A percentile compares a stretch with the other conserved stretches of the same genome.
Conservation (phyloP, 225 moss, liverwort and hornwort genomes). For the Marchantia polymorpha region DNA sequence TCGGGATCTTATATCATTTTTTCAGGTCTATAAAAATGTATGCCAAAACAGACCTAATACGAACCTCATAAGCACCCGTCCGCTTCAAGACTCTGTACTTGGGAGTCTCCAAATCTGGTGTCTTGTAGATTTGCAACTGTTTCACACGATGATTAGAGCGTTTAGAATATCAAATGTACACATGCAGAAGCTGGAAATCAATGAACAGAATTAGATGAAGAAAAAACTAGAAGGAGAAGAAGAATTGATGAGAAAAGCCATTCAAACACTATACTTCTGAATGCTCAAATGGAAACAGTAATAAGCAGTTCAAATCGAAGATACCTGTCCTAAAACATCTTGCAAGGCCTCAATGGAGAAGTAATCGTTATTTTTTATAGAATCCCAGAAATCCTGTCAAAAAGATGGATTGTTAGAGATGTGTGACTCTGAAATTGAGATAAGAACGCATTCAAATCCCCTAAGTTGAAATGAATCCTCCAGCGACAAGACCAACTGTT, state of each 20-base stretch:
- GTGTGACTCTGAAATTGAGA: too few species aligned
- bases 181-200: too few species aligned
- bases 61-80: slow-evolving; percentile 73
- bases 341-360: slow-evolving; percentile 77
- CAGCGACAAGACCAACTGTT: too few species aligned
- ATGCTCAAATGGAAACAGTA: not conserved
- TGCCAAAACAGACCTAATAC: not conserved
- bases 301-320: not conserved
- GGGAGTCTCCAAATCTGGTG: slow-evolving; percentile 88
- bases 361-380: slow-evolving; percentile 82
- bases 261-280: too few species aligned
- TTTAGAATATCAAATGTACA: too few species aligned
- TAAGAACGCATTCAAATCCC: too few species aligned
- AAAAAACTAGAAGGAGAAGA: too few species aligned
- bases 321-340: slow-evolving; percentile 79
- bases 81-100: slow-evolving; percentile 74
- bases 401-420: too few species aligned
- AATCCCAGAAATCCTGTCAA: slow-evolving; percentile 84
- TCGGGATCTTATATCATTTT: not conserved
- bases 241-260: too few species aligned
- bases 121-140: slow-evolving; percentile 76
- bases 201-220: too few species aligned
- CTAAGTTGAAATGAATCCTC: too few species aligned
- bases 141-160: not conserved
- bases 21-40: not conserved